Evolutionary conservation across 2,329 filamentous ascomycete species (phyloP).

Genomic region (Microcyclosporella mali): DNA sequence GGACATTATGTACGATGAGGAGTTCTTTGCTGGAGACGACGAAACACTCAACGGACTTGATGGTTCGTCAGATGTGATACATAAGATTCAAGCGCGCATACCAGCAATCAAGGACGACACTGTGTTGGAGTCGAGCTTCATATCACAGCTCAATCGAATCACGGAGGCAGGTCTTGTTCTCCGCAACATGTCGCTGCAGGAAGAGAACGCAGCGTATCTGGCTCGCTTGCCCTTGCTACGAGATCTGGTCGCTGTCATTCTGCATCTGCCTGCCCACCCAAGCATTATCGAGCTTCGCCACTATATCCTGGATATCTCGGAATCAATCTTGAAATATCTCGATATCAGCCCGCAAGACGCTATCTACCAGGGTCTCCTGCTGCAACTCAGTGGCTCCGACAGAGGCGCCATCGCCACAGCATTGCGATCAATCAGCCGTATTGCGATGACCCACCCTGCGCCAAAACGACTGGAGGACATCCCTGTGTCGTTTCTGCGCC

Average conservation of each 20-base stretch:
- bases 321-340: conserved; percentile 81
- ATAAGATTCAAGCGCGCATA: conserved; percentile 60
- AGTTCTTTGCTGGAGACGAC: conserved; percentile 44
- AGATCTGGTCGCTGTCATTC: conserved; percentile 74
- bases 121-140: conserved; percentile 65
- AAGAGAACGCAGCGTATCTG: conserved; percentile 79
- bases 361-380: conserved; percentile 68
- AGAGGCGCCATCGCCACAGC: conserved; percentile 75
- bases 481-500: conserved; percentile 58
- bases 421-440: conserved; percentile 74
- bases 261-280: conserved; percentile 69
- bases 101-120: conserved; percentile 56
- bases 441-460: conserved; percentile 78
- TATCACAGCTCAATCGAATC: conserved; percentile 65
- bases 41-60: conserved; percentile 59
- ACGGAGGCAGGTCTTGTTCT: conserved; percentile 83
- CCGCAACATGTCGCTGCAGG: conserved; percentile 91
- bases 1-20: conserved; percentile 64
- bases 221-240: conserved; percentile 67
- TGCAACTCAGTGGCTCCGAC: conserved; percentile 53
- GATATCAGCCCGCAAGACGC: conserved; percentile 65
- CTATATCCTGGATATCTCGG: conserved; percentile 83
- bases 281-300: conserved; percentile 79
- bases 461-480: conserved; percentile 71
- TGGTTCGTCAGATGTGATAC: conserved; percentile 65